A percentile compares a stretch with the other conserved stretches of the same genome.
Evolutionary conservation across 73 alveolate genomes (phyloP).

Genomic region (Halteria grandinella): DNA sequence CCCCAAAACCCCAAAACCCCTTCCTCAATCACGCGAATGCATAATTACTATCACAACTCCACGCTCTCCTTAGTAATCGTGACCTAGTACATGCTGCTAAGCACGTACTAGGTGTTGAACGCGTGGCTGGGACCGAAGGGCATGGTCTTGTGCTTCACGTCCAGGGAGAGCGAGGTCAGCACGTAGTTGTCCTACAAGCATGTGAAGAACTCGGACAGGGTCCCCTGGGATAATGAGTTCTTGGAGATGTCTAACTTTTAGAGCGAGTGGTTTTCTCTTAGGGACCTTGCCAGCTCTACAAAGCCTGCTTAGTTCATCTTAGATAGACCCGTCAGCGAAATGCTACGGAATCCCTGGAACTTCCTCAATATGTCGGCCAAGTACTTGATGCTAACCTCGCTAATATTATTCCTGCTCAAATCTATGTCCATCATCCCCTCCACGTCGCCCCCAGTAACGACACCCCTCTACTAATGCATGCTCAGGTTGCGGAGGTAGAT

Average conservation of each 20-base stretch:
- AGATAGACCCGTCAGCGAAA: neutral
- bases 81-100: slow-evolving; percentile 29
- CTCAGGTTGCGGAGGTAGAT: slow-evolving; percentile 16
- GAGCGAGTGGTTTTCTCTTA: slow-evolving; percentile 1
- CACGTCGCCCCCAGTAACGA: neutral
- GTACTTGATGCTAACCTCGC: slow-evolving; percentile 22
- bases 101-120: slow-evolving; percentile 6
- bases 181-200: slow-evolving; percentile 15
- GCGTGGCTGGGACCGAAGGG: slow-evolving; percentile 29
- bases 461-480: too few relatives aligned
- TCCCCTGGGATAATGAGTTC: slow-evolving; percentile 1
- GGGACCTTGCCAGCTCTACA: slow-evolving; percentile 12
- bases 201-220: neutral
- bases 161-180: neutral
- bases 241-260: slow-evolving; percentile 2
- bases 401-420: slow-evolving; percentile 2
- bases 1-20: too few relatives aligned
- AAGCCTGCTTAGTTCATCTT: slow-evolving; percentile 31
- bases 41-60: slow-evolving; percentile 5
- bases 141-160: slow-evolving; percentile 22
- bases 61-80: slow-evolving; percentile 12
- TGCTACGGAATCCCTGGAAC: slow-evolving; percentile 13
- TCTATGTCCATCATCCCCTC: slow-evolving; percentile 15
- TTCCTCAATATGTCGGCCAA: slow-evolving; percentile 33
- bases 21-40: too few relatives aligned